A percentile compares a stretch with the other conserved stretches of the same genome.
These are phyloP conservation scores for Trichocomaceae sp. DNA, from an alignment of 2,329 filamentous ascomycete genomes.

Conservation along the genomic window DNA sequence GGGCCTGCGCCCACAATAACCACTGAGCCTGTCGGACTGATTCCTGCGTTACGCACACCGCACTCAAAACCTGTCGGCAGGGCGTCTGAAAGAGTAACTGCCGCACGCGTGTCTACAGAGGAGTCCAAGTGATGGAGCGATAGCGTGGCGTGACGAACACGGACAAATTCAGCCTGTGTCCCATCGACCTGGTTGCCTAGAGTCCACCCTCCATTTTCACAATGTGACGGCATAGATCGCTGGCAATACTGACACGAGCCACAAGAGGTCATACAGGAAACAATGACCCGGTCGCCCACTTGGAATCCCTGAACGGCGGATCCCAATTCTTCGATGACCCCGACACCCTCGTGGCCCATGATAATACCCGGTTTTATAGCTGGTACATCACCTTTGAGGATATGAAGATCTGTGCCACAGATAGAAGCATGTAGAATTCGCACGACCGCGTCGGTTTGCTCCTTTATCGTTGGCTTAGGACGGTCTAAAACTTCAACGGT, in stretches of 20 bases:
- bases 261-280: conserved; percentile 48
- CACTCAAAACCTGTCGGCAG: conserved; percentile 53
- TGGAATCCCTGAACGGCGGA: conserved; percentile 42
- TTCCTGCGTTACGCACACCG: conserved; percentile 47
- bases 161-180: conserved; percentile 53
- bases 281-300: conserved; percentile 47
- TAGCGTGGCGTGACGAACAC: conserved; percentile 46
- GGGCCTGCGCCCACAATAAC: conserved; percentile 52
- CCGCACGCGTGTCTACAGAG: conserved; percentile 30
- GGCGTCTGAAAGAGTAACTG: conserved; percentile 51
- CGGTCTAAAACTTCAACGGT: conserved; percentile 36
- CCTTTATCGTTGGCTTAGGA: conserved; percentile 37
- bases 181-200: conserved; percentile 50
- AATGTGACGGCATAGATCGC: conserved; percentile 48
- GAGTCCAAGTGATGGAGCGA: conserved; percentile 43
- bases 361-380: conserved; percentile 42
- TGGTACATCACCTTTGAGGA: conserved; percentile 49
- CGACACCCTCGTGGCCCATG: conserved; percentile 51
- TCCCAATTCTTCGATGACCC: conserved; percentile 43
- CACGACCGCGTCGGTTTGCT: conserved; percentile 45
- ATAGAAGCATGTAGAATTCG: conserved; percentile 45
- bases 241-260: conserved; percentile 48
- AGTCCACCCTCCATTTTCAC: conserved; percentile 49
- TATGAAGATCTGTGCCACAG: conserved; percentile 53
- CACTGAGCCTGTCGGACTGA: conserved; percentile 48